Evolutionary conservation across 768 basidiomycete genomes (phyloP).

Genomic region (Russula sp.): DNA sequence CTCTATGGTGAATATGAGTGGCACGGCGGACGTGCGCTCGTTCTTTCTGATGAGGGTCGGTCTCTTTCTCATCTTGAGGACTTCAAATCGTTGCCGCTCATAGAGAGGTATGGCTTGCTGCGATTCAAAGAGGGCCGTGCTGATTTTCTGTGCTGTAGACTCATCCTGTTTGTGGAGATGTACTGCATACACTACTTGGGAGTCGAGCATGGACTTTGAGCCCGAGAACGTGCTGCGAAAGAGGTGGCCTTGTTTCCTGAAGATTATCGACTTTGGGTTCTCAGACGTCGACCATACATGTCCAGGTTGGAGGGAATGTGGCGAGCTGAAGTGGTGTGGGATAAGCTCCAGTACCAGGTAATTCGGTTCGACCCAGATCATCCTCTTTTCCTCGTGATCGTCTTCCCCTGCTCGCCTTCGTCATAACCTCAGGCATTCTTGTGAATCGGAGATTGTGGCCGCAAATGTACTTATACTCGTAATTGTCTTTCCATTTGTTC

Average conservation of each 20-base stretch:
- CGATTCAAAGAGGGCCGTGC: neutral
- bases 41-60: conserved; percentile 3
- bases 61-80: neutral
- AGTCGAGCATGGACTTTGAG: too few relatives aligned
- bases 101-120: neutral
- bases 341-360: too few relatives aligned
- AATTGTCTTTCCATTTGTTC: too few relatives aligned
- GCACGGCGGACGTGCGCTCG: neutral
- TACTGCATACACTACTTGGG: neutral
- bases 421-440: neutral
- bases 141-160: neutral
- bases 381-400: neutral
- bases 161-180: too few relatives aligned
- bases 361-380: too few relatives aligned
- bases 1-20: too few relatives aligned
- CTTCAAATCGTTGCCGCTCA: neutral
- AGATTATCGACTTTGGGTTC: too few relatives aligned
- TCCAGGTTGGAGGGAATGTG: too few relatives aligned
- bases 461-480: neutral
- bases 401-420: neutral
- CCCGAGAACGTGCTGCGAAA: too few relatives aligned
- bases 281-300: too few relatives aligned
- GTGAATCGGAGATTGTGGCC: neutral
- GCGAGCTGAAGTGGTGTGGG: too few relatives aligned
- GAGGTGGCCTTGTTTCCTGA: too few relatives aligned